Evolutionary conservation across 805 yeast species (phyloP).

Genomic region (Candida ponderosae): DNA sequence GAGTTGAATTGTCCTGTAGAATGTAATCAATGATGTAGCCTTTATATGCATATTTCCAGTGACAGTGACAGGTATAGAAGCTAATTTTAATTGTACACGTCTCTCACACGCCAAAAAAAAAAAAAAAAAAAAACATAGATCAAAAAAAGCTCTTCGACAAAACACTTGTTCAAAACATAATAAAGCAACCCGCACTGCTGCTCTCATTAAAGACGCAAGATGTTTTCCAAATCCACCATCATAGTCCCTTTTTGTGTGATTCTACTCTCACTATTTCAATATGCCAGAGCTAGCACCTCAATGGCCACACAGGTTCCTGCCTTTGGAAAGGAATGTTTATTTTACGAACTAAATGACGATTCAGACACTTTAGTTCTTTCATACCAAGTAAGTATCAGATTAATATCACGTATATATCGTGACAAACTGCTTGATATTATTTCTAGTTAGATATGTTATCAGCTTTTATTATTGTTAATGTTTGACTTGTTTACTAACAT

Average conservation of each 20-base stretch:
- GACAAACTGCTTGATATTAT: no score
- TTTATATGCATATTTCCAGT: no score
- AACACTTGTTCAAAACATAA: no score
- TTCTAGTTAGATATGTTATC: no score
- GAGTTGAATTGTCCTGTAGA: no score
- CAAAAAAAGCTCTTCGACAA: not conserved
- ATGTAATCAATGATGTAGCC: no score
- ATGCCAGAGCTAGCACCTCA: conserved; percentile 5
- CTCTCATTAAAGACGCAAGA: not conserved
- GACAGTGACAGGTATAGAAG: no score
- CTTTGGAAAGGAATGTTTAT: conserved; percentile 36
- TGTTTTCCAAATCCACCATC: no score
- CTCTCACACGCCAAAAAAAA: no score
- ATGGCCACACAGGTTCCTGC: conserved; percentile 30
- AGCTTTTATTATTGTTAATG: no score
- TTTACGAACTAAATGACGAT: conserved; percentile 25
- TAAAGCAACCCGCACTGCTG: not conserved
- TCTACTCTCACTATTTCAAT: not conserved
- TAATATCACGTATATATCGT: not conserved
- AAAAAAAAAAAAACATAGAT: no score
- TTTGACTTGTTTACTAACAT: not conserved
- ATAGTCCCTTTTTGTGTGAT: not conserved
- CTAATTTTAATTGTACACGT: not conserved
- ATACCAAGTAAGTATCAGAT: conserved; percentile 22
- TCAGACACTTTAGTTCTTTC: conserved; percentile 32